Conservation (phyloP, 192 early-diverging fungal genomes). For the Piromyces sp. region DNA sequence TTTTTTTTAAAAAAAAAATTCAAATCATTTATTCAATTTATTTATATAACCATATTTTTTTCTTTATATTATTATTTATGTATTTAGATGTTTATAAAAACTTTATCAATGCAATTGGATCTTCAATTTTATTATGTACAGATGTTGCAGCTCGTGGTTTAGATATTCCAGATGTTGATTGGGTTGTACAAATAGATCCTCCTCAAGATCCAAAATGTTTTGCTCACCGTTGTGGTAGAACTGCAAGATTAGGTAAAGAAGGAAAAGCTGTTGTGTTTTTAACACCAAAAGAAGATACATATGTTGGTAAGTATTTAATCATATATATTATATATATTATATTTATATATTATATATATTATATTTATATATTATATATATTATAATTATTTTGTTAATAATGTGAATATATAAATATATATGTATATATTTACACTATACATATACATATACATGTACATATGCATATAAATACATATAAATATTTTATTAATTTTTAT, state of each 20-base stretch:
- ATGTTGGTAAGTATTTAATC: conserved; percentile 31
- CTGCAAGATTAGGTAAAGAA: conserved; percentile 66
- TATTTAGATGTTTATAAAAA: conserved; percentile 44
- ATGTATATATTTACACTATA: no score
- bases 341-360: no score
- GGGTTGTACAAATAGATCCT: conserved; percentile 84
- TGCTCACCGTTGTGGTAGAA: conserved; percentile 85
- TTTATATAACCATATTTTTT: not conserved
- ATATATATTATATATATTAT: no score
- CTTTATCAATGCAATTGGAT: conserved; percentile 44
- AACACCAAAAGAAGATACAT: conserved; percentile 71
- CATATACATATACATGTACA: no score
- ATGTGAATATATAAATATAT: no score
- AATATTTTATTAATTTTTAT: no score
- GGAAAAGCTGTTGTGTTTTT: conserved; percentile 80
- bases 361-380: no score
- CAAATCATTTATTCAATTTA: no score
- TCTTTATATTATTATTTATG: not conserved
- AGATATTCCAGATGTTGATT: conserved; percentile 90
- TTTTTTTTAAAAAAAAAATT: not conserved
- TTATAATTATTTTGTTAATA: no score
- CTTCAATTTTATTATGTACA: conserved; percentile 74
- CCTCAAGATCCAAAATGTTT: conserved; percentile 93
- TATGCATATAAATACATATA: no score
- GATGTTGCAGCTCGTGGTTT: conserved; percentile 90